Percentiles rank a stretch among this genome's conserved stretches.
Conservation (phyloP, 1,284 basidiomycete species). For the Rhizoctonia solani region DNA sequence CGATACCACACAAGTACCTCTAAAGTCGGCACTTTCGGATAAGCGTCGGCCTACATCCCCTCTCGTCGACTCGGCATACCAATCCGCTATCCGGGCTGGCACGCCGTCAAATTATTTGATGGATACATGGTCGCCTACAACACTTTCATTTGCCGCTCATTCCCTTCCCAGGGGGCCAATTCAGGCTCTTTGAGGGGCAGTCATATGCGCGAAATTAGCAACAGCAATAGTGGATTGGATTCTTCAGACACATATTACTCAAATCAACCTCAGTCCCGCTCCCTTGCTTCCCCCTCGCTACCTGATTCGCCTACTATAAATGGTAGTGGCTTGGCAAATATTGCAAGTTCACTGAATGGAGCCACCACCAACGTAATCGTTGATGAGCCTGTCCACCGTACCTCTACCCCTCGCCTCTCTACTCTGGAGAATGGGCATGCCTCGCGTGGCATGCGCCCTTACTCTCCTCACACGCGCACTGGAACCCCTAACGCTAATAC, state of each 20-base stretch:
- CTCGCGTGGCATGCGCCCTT: slow-evolving; percentile 25
- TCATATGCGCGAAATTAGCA: slow-evolving; percentile 1
- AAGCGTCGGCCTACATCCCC: slow-evolving; percentile 16
- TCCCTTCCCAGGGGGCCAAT: not conserved
- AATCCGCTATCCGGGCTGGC: not conserved
- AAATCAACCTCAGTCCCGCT: slow-evolving; percentile 44
- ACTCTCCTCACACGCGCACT: slow-evolving; percentile 11
- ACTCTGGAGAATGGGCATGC: slow-evolving; percentile 7
- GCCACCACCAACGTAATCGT: slow-evolving; percentile 25
- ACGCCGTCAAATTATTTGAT: slow-evolving; percentile 16
- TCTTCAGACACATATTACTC: slow-evolving; percentile 2
- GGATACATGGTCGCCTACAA: slow-evolving; percentile 30
- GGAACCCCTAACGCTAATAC: slow-evolving; percentile 25
- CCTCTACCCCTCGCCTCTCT: slow-evolving; percentile 24
- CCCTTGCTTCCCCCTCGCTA: slow-evolving; percentile 59
- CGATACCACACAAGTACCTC: slow-evolving; percentile 20
- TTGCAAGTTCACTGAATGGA: slow-evolving; percentile 26
- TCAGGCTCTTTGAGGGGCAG: not conserved
- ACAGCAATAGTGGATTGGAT: not conserved
- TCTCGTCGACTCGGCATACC: slow-evolving; percentile 21
- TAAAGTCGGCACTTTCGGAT: slow-evolving; percentile 30
- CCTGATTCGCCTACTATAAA: slow-evolving; percentile 62
- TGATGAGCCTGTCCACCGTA: slow-evolving; percentile 21
- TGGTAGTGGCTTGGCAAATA: slow-evolving; percentile 37
- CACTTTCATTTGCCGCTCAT: slow-evolving; percentile 12